Percentiles rank a stretch among this genome's conserved stretches.
Evolutionary conservation across 78 protist genomes (phyloP).

Genomic region (Cyanophora paradoxa): DNA sequence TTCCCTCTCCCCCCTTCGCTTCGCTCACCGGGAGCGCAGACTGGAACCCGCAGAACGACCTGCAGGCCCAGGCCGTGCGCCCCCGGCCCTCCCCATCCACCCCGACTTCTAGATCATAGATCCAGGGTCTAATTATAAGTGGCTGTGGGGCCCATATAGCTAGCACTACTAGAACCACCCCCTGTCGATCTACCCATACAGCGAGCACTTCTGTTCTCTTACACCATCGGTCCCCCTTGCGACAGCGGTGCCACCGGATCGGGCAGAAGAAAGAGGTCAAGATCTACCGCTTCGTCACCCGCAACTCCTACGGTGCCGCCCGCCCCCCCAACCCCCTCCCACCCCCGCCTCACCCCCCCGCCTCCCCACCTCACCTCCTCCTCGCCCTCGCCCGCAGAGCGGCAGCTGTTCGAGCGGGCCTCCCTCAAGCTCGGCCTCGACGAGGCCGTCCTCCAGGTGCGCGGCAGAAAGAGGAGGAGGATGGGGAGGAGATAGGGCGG

Average conservation of each 20-base stretch:
- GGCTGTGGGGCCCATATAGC: too few species aligned
- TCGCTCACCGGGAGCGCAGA: too few species aligned
- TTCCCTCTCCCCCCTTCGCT: too few species aligned
- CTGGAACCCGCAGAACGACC: slow-evolving; percentile 97
- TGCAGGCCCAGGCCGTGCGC: slow-evolving; percentile 90
- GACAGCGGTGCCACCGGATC: slow-evolving; percentile 63
- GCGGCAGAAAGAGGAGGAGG: background rate
- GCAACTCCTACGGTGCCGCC: slow-evolving; percentile 76
- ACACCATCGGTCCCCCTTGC: background rate
- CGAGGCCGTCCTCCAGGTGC: slow-evolving; percentile 49
- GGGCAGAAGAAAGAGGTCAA: slow-evolving; percentile 85
- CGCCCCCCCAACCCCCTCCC: too few species aligned
- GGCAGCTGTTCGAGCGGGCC: slow-evolving; percentile 72
- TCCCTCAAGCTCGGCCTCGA: slow-evolving; percentile 76
- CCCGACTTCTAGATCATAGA: too few species aligned
- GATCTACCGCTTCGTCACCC: slow-evolving; percentile 81
- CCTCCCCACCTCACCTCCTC: too few species aligned
- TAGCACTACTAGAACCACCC: too few species aligned
- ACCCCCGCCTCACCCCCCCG: too few species aligned
- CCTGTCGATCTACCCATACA: too few species aligned
- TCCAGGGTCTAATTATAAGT: too few species aligned
- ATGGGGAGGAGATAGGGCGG: background rate
- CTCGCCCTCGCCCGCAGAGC: too few species aligned
- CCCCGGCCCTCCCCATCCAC: background rate
- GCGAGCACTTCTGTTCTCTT: too few species aligned